phyloP scores from a whole-genome alignment of 495 filamentous ascomycete species.

The Glutinoglossum americanum region DNA sequence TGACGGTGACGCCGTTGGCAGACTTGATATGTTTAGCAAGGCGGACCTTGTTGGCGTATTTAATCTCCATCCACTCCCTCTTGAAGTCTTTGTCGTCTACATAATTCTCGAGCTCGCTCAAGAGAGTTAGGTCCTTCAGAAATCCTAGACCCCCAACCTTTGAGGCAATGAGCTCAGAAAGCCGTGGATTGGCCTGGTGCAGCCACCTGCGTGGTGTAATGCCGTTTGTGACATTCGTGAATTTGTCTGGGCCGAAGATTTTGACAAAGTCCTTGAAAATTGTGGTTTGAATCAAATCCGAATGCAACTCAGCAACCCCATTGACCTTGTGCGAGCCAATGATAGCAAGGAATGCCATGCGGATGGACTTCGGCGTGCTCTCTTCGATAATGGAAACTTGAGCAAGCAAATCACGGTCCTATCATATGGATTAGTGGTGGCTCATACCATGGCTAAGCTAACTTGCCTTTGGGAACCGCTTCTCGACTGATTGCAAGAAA shows the following conservation, averaged over 20 bases:
- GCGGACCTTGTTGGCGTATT: conserved; percentile 54
- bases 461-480: conserved; percentile 47
- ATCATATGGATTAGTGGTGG: background rate
- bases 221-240: conserved; percentile 96
- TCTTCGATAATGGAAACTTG: conserved; percentile 94
- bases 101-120: conserved; percentile 62
- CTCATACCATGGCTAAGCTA: background rate
- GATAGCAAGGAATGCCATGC: conserved; percentile 87
- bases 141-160: conserved; percentile 68
- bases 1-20: conserved; percentile 55
- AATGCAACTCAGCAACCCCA: conserved; percentile 91
- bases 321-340: conserved; percentile 99
- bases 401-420: conserved; percentile 57
- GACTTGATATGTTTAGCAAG: conserved; percentile 80
- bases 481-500: conserved; percentile 80
- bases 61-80: conserved; percentile 80
- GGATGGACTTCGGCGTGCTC: conserved; percentile 89
- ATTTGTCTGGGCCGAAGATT: conserved; percentile 88
- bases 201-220: conserved; percentile 92
- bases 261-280: conserved; percentile 96
- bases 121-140: conserved; percentile 65
- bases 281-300: conserved; percentile 91
- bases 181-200: conserved; percentile 84
- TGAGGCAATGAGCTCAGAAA: conserved; percentile 78
- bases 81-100: conserved; percentile 76